These are phyloP conservation scores for Aspergillus sp. DNA, from an alignment of 2,329 filamentous ascomycete genomes.

Conservation along the genomic window DNA sequence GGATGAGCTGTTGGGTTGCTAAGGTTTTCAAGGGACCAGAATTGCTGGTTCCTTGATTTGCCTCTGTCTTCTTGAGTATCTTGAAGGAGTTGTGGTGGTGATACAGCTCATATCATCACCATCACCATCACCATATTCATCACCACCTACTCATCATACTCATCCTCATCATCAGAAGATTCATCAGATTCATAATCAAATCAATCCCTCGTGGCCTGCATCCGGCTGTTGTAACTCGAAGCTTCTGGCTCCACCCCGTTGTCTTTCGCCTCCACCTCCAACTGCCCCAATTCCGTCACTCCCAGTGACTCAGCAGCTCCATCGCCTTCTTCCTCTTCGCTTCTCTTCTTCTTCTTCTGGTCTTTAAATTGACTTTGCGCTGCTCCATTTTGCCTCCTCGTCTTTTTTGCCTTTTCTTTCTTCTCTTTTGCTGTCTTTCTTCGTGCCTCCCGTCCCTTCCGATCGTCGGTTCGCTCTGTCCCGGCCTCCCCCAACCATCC, in stretches of 20 bases:
- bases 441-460: constrained; percentile 6
- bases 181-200: too few species aligned
- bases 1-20: too few species aligned
- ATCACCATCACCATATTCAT: too few species aligned
- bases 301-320: not conserved
- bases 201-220: too few species aligned
- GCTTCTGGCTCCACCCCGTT: too few species aligned
- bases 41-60: not conserved
- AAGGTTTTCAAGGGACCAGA: too few species aligned
- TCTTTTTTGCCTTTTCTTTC: constrained; percentile 4
- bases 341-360: not conserved
- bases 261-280: too few species aligned
- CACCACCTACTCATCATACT: too few species aligned
- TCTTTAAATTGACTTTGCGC: not conserved
- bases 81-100: too few species aligned
- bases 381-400: not conserved
- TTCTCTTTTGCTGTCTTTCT: constrained; percentile 3
- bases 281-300: not conserved
- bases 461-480: constrained; percentile 5
- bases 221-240: too few species aligned
- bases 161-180: too few species aligned
- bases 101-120: too few species aligned
- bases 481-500: not conserved
- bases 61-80: not conserved
- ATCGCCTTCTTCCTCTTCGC: not conserved